A percentile compares a stretch with the other conserved stretches of the same genome.
Evolutionary conservation across 1,139 yeast genomes (phyloP).

Genomic region (Diutina catenulata): DNA sequence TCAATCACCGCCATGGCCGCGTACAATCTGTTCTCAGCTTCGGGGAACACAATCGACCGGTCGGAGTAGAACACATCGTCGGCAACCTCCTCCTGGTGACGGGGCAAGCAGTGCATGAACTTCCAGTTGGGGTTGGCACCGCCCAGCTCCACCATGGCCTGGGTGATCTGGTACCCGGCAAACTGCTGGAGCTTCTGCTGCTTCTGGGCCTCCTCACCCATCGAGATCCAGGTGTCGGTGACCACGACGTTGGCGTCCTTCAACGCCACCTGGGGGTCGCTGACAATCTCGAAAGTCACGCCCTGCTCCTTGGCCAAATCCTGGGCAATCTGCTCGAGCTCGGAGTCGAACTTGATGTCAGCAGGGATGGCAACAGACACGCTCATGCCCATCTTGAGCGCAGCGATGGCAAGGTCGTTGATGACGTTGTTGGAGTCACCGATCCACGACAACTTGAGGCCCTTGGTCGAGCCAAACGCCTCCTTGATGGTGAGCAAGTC

Average conservation of each 20-base stretch:
- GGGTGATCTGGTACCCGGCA: constrained; percentile 73
- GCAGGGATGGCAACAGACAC: constrained; percentile 78
- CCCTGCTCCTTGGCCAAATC: constrained; percentile 32
- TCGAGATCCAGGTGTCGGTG: constrained; percentile 96
- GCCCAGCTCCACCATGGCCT: constrained; percentile 42
- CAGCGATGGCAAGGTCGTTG: constrained; percentile 87
- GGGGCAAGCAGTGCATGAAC: constrained; percentile 96
- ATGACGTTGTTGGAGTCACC: constrained; percentile 96
- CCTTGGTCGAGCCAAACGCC: constrained; percentile 44
- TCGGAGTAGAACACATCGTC: constrained; percentile 87
- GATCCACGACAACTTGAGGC: constrained; percentile 83
- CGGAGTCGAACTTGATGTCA: constrained; percentile 51
- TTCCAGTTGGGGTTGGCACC: constrained; percentile 62
- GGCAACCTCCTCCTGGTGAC: constrained; percentile 86
- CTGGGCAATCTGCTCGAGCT: constrained; percentile 44
- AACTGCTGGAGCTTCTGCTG: constrained; percentile 64
- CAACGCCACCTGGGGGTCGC: constrained; percentile 66
- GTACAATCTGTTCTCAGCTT: constrained; percentile 91
- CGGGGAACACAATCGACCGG: constrained; percentile 79
- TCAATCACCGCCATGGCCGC: constrained; percentile 94
- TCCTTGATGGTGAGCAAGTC: constrained; percentile 83
- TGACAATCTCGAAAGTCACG: constrained; percentile 48
- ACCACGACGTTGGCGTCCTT: constrained; percentile 69
- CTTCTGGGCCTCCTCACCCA: constrained; percentile 91
- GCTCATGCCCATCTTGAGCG: constrained; percentile 72